Evolutionary conservation across 345 rosid species (phyloP), one percentile per base, ranked within the genome.

Genomic region (Populus pruinosa): DNA sequence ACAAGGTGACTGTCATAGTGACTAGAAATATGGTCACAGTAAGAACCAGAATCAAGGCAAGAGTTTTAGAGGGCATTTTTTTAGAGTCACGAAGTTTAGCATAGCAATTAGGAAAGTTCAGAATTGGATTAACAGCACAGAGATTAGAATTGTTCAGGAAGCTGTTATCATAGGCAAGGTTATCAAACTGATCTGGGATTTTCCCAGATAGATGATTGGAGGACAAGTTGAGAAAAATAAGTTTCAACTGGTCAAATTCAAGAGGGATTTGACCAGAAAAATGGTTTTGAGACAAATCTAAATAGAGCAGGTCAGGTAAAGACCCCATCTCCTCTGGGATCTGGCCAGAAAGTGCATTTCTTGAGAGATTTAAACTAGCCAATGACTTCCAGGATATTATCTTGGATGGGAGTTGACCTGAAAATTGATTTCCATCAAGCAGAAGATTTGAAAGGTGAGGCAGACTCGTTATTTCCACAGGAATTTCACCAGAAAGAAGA

Each of bases 201-300:
- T 73, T 77, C 21, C 99, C 99, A 1, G 79, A 76, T 16, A 95
- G 92, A 69, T 71, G 76, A 68, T 95, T 95, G 35, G 96, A 91
- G 36, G 99, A 91, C 77, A 95, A 74, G 69, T 95, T 76, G 73
- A 93, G 89, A 21, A 38, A 41, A 23, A 81, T 65, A 29, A 90
- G 84, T 87, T 20, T 82, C 78, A 93, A 2, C 6, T 76, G 80
- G 62, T 93, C 92, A 8, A 93, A 43, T 80, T 87, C 88, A 17
- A 82, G 83, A 8, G 98, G 94, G 62, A 93, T 93, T 83, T 68
- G 64, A 12, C 99, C 96, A 29, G 93, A 87, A 35, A 95, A 76
- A 73, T 87, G 85, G 77, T 95, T 95, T 11, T 80, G 85, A 11
- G 99, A 93, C 71, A 95, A 77, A 77, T 94, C 97, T 53, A 94